Evolutionary conservation across 192 early-diverging fungal genomes (phyloP).

Genomic region (Backusella circina): DNA sequence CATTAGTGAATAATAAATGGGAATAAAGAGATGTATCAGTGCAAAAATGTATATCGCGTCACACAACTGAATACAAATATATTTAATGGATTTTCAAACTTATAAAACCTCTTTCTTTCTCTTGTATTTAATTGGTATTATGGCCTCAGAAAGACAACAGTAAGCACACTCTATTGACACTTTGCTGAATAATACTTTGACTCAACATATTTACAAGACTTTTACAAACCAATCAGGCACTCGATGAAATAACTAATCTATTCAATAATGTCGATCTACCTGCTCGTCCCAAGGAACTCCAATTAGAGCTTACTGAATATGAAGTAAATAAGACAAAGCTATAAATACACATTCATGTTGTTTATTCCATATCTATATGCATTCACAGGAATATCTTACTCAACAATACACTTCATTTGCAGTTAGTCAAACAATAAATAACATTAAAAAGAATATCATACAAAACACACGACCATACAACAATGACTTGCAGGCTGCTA

Average conservation of each 20-base stretch:
- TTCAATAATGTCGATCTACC: background rate
- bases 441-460: background rate
- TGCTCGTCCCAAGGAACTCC: background rate
- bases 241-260: background rate
- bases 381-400: background rate
- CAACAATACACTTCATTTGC: background rate
- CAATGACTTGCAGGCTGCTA: background rate
- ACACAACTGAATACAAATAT: too few species aligned
- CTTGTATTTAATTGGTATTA: background rate
- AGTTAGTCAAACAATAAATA: background rate
- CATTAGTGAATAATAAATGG: too few species aligned
- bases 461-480: background rate
- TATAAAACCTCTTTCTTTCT: background rate
- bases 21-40: too few species aligned
- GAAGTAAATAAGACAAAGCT: background rate
- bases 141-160: background rate
- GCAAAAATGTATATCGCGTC: too few species aligned
- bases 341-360: background rate
- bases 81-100: too few species aligned
- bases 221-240: background rate
- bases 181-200: background rate
- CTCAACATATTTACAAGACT: background rate
- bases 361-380: background rate
- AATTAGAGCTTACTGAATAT: background rate
- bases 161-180: background rate